Conservation (phyloP, 257 asterid genomes). For the Fraxinus americana region DNA sequence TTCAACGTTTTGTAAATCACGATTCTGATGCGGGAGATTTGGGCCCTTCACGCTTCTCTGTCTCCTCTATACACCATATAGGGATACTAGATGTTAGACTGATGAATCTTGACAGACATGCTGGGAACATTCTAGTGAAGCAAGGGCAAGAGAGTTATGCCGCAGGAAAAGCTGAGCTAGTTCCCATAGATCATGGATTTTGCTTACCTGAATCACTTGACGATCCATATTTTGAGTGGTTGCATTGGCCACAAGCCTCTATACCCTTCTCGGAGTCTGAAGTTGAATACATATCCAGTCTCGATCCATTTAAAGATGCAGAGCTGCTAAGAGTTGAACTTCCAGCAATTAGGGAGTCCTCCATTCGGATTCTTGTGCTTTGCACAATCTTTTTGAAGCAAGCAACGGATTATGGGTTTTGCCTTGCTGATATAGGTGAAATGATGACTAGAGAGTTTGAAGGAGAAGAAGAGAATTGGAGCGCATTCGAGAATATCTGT, state of each 20-base stretch:
- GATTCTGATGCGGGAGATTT: slow-evolving; percentile 90
- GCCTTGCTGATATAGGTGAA: slow-evolving; percentile 87
- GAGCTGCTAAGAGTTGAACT: slow-evolving; percentile 61
- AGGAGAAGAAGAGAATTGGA: slow-evolving; percentile 71
- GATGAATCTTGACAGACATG: slow-evolving; percentile 94
- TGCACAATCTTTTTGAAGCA: slow-evolving; percentile 79
- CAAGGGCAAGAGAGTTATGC: slow-evolving; percentile 51
- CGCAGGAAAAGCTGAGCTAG: slow-evolving; percentile 66
- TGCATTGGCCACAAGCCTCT: slow-evolving; percentile 93
- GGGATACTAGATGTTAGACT: slow-evolving; percentile 84
- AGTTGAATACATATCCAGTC: slow-evolving; percentile 60
- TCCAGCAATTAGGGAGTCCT: slow-evolving; percentile 74
- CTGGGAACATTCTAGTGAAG: slow-evolving; percentile 86
- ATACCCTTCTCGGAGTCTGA: slow-evolving; percentile 85
- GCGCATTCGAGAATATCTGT: slow-evolving; percentile 72
- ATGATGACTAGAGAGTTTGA: slow-evolving; percentile 81
- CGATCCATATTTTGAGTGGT: slow-evolving; percentile 96
- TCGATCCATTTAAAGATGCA: slow-evolving; percentile 83
- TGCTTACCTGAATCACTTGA: slow-evolving; percentile 92
- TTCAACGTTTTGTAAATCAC: slow-evolving; percentile 76
- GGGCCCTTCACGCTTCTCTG: slow-evolving; percentile 91
- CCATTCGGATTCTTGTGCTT: slow-evolving; percentile 74
- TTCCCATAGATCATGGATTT: slow-evolving; percentile 94
- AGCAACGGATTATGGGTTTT: slow-evolving; percentile 63
- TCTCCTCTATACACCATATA: slow-evolving; percentile 71